Evolutionary conservation across 441 rosid genomes (phyloP), one percentile per base, ranked within the genome.

Genomic region (Isatis lusitanica): DNA sequence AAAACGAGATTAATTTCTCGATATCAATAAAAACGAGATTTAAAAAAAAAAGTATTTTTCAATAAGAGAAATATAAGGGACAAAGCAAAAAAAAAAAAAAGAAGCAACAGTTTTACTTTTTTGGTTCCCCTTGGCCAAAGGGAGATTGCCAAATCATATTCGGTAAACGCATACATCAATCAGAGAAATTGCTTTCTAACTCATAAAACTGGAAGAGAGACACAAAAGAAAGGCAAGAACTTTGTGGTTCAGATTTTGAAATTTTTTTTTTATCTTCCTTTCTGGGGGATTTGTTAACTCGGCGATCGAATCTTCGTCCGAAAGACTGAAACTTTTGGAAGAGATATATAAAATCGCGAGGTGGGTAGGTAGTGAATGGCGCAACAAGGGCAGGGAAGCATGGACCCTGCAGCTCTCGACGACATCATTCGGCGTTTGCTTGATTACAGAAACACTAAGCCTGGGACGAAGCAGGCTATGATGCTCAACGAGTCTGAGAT

Each of bases 401-500:
- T 92, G 56, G 91, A 88, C 59, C 76, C 81, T 66, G 88, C 73
- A 16, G 83, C 79, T 71, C 76, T 92, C 69, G 97, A 93, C 43
- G 90, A 88, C 51, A 87, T 93, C 68, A 84, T 90, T 46, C 60
- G 73, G 11, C 90, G 93, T 74, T 63, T 93, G 58, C 78, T 90
- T 80, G 90, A 87, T 74, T 83, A 77, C 74, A 83, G 81, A 78
- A 87, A 85, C 70, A 75, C 83, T 2, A 87, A 86, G 82, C 77
- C 85, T 2, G 88, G 82, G 42, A 35, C 65, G 5, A 92, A 87
- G 79, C 98, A 88, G 81, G 90, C 85, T 58, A 92, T 86, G 47
- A 59, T 61, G 87, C 87, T 93, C 13, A 87, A 79, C 66, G 98
- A 93, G 80, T 61, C 74, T 42, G 98, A 93, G 93, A 93, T 93